Base-by-base conservation (phyloP, 2,329 filamentous ascomycete species). In the Clonostachys solani region DNA sequence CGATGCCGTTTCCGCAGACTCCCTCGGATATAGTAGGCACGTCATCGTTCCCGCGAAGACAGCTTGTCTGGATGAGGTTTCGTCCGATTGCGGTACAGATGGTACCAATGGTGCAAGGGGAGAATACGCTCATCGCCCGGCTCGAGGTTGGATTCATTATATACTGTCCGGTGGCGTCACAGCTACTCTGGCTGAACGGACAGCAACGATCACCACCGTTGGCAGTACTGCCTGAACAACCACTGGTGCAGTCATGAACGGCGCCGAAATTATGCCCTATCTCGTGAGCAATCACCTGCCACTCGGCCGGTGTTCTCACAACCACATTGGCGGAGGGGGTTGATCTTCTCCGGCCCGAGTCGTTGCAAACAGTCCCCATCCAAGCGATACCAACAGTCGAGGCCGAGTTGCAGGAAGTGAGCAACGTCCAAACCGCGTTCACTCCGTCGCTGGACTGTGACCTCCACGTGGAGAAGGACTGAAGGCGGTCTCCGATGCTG, bases 121-220 rank as follows among this genome's bases (percentile, higher is more conserved):
- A 96, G 69, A 99, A 99, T 40, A 78, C 71, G 1, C 78, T 86
- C 61, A 96, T 89, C 48, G 81, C 80, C 10, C 74, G 64, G 12
- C 78, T 80, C 2, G 92, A 94, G 12, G 88, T 92, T 0, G 94
- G 94, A 63, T 97, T 97, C 94, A 99, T 99, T 66, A 99, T 91
- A 68, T 83, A 99, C 50, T 77, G 67, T 15, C 81, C 85, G 40
- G 76, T 72, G 18, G 94, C 94, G 64, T 95, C 75, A 64, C 94
- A 99, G 0, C 71, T 75, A 40, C 51, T 64, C 9, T 71, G 60
- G 55, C 76, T 87, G 7, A 96, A 73, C 0, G 92, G 94, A 57
- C 94, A 99, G 65, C 94, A 99, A 56, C 78, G 68, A 55, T 76
- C 23, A 29, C 23, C 23, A 4, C 23, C 76, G 46, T 62, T 66